A percentile compares a stretch with the other conserved stretches of the same genome.
Evolutionary conservation across 306 rosid species (phyloP).

Genomic region (Lathyrus oleraceus): DNA sequence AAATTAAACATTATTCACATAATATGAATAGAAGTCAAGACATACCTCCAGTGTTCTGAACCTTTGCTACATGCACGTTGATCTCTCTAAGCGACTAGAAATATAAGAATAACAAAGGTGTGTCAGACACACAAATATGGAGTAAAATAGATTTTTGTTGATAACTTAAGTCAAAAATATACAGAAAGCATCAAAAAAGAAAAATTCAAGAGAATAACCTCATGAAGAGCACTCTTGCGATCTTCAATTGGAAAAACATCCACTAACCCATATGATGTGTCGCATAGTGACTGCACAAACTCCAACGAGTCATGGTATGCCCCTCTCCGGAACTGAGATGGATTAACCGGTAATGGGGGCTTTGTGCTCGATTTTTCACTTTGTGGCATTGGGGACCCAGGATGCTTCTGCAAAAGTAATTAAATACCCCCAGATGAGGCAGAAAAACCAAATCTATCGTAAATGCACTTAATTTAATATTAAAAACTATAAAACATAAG

Average conservation of each 20-base stretch:
- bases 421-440: slow-evolving; percentile 21
- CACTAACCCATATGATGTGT: slow-evolving; percentile 91
- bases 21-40: slow-evolving; percentile 33
- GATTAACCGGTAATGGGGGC: slow-evolving; percentile 80
- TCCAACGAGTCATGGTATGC: slow-evolving; percentile 90
- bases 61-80: slow-evolving; percentile 69
- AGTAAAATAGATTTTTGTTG: background rate
- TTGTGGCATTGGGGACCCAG: slow-evolving; percentile 76
- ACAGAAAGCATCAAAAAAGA: slow-evolving; percentile 31
- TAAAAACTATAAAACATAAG: slow-evolving; percentile 18
- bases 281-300: slow-evolving; percentile 91
- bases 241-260: slow-evolving; percentile 96
- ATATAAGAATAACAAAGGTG: slow-evolving; percentile 37
- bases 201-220: slow-evolving; percentile 57
- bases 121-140: slow-evolving; percentile 37
- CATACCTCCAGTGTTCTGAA: slow-evolving; percentile 89
- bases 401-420: slow-evolving; percentile 66
- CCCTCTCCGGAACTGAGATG: slow-evolving; percentile 81
- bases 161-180: slow-evolving; percentile 25
- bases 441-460: background rate
- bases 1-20: slow-evolving; percentile 21
- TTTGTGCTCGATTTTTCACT: slow-evolving; percentile 66
- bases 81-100: slow-evolving; percentile 81
- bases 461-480: slow-evolving; percentile 10
- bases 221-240: slow-evolving; percentile 92